phyloP scores from a whole-genome alignment of 441 rosid genomes.

The Hura crepitans region DNA sequence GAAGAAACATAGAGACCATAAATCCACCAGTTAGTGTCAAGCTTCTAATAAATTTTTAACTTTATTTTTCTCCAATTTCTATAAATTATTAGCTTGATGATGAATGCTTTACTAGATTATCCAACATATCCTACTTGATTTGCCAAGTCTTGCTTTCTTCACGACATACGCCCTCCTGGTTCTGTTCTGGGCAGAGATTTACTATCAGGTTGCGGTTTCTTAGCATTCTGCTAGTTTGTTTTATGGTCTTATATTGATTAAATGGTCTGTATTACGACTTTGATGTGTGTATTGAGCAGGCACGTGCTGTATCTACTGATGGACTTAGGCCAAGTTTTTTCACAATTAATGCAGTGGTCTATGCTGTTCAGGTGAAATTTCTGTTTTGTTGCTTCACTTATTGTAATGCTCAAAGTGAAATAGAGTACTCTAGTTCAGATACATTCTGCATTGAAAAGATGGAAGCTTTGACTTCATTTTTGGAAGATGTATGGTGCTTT shows the following conservation, averaged over 20 bases:
- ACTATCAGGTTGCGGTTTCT: constrained; percentile 61
- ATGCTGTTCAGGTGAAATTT: constrained; percentile 68
- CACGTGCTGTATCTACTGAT: constrained; percentile 86
- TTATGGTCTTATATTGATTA: not conserved
- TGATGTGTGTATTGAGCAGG: constrained; percentile 42
- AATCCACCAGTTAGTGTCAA: constrained; percentile 48
- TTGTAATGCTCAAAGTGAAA: constrained; percentile 9
- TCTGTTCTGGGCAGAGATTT: constrained; percentile 95
- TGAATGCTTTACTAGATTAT: constrained; percentile 43
- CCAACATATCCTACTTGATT: constrained; percentile 73
- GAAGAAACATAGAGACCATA: constrained; percentile 54
- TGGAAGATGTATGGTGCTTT: not conserved
- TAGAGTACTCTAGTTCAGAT: constrained; percentile 21
- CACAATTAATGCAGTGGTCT: constrained; percentile 67
- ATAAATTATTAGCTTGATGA: constrained; percentile 11
- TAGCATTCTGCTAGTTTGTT: not conserved
- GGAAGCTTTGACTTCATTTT: constrained; percentile 17
- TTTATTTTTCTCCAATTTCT: not conserved
- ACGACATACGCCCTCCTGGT: constrained; percentile 82
- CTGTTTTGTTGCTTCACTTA: constrained; percentile 20
- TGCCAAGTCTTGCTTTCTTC: constrained; percentile 91
- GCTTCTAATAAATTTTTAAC: not conserved
- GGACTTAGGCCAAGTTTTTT: constrained; percentile 78
- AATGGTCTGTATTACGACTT: constrained; percentile 11
- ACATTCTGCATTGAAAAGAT: constrained; percentile 19